Evolutionary conservation across 2,329 filamentous ascomycete species (phyloP), one percentile per base, ranked within the genome.

Genomic region (Albifimbria verrucaria): DNA sequence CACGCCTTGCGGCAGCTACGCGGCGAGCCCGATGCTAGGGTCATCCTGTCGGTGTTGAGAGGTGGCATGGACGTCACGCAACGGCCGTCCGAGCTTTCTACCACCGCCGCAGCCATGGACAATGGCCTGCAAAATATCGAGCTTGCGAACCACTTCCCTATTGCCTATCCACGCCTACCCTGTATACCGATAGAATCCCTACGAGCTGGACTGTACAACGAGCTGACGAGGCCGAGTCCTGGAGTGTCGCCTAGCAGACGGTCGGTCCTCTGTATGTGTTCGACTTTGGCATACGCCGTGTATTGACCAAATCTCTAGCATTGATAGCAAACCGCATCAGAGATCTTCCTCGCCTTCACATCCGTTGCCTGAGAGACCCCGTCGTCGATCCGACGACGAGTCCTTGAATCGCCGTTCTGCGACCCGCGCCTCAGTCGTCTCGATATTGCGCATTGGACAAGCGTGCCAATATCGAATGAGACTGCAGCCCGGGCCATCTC

Each of bases 401-500:
- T 5, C 32, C 12, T 15, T 39, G 12, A n/a, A n/a, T 39, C 32
- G 32, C 32, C 32, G 32, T 4, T 15, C 32, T 39, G 32, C 32
- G 32, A 39, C 18, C 12, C 32, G 15, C 32, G 32, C 32, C 58
- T 73, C 1, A 48, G 55, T 3, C 20, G 58, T 2, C 55, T 72
- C 1, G 48, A 65, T 3, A 66, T 74, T 28, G 24, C 50, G 11
- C 61, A 62, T 51, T 71, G 73, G 73, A 71, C 72, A 15, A 53
- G 66, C 23, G 61, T 72, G 5, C 36, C 54, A 6, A 57, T 73
- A 5, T 44, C 59, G 1, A 59, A 66, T 44, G 59, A 67, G 5
- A 53, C 68, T 12, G 66, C 68, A n/a, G 65, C 64, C 2, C 61
- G 57, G 11, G 57, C 61, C 21, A 68, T 73, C n/a, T 73, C 70